These are phyloP conservation scores for Brasenia schreberi DNA, from an alignment of 164 flowering plant species.

Conservation along the genomic window DNA sequence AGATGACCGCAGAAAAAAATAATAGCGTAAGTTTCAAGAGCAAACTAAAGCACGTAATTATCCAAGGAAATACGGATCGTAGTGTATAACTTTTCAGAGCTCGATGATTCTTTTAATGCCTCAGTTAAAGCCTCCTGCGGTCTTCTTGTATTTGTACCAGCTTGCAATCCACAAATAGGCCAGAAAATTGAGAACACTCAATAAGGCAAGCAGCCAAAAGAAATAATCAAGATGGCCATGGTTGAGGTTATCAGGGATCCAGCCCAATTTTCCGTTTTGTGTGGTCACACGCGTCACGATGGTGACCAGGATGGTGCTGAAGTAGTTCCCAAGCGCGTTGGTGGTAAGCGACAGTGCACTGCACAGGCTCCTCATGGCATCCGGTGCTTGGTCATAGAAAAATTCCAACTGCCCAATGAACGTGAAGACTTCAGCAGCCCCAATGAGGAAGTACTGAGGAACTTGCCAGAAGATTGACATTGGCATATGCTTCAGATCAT, in stretches of 20 bases:
- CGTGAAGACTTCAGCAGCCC: constrained; percentile 42
- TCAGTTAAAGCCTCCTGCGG: constrained; percentile 4
- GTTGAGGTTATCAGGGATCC: constrained; percentile 46
- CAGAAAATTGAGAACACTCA: constrained; percentile 24
- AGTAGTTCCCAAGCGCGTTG: constrained; percentile 28
- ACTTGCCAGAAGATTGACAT: constrained; percentile 34
- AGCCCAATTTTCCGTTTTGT: constrained; percentile 25
- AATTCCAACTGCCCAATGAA: constrained; percentile 40
- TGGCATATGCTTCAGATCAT: constrained; percentile 16
- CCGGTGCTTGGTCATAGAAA: constrained; percentile 44
- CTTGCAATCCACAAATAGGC: constrained; percentile 22
- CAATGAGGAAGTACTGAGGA: constrained; percentile 40
- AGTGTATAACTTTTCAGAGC: no score
- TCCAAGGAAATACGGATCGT: background rate
- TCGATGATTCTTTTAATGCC: background rate
- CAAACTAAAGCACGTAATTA: background rate
- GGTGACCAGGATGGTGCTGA: constrained; percentile 27
- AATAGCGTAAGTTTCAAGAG: background rate
- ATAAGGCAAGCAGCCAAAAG: constrained; percentile 28
- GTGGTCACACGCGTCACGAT: constrained; percentile 19
- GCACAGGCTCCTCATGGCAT: constrained; percentile 42
- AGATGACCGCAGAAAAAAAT: background rate
- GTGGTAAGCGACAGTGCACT: constrained; percentile 36
- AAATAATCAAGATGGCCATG: constrained; percentile 37
- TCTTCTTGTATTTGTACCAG: constrained; percentile 30